These are phyloP conservation scores for Hippophae tibetana DNA, from an alignment of 306 rosid species.

Conservation along the genomic window DNA sequence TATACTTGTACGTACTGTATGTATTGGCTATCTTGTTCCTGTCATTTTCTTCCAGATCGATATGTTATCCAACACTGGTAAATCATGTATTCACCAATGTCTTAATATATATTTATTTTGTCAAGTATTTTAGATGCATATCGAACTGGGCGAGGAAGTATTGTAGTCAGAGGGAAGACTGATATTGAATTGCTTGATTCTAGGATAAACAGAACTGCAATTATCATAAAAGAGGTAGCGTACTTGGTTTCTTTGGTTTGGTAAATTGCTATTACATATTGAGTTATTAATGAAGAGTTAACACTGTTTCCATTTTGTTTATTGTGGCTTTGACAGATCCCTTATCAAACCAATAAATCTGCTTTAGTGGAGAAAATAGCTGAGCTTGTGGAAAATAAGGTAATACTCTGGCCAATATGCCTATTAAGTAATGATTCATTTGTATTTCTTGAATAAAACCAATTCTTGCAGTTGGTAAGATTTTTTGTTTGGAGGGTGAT, in stretches of 20 bases:
- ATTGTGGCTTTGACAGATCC: conserved; percentile 52
- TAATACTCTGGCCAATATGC: conserved; percentile 18
- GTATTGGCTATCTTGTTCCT: not conserved
- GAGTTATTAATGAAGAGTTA: conserved; percentile 9
- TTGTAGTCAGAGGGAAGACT: conserved; percentile 84
- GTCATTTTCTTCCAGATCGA: not conserved
- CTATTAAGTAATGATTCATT: not conserved
- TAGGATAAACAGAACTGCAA: conserved; percentile 61
- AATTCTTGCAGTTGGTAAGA: too few species aligned
- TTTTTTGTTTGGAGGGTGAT: not conserved
- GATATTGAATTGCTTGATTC: conserved; percentile 85
- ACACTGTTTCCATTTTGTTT: conserved; percentile 6
- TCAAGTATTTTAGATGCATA: conserved; percentile 90
- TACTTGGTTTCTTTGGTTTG: conserved; percentile 16
- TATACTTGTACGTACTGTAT: not conserved
- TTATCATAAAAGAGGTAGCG: conserved; percentile 75
- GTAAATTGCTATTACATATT: conserved; percentile 10
- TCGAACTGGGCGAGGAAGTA: conserved; percentile 82
- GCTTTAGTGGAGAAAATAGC: conserved; percentile 92
- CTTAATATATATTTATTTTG: conserved; percentile 21
- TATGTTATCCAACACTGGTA: not conserved
- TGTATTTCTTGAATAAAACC: conserved; percentile 5
- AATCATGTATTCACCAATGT: conserved; percentile 1
- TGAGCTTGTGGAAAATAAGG: conserved; percentile 90
- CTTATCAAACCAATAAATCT: conserved; percentile 91